These are phyloP conservation scores for Malus asiatica DNA, from an alignment of 306 rosid genomes.

Conservation along the genomic window DNA sequence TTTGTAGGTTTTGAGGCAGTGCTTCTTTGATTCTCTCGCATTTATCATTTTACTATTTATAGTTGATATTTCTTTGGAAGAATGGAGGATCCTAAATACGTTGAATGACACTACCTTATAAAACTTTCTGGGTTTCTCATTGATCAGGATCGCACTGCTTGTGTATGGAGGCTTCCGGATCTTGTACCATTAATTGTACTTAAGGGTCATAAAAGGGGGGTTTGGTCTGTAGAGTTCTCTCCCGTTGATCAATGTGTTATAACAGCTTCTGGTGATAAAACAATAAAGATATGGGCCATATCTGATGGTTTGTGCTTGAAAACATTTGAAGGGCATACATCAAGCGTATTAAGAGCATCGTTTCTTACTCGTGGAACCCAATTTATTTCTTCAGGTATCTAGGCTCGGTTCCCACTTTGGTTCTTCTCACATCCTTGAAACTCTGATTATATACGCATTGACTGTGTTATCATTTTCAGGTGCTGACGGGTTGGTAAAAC, in stretches of 20 bases:
- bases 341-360: constrained; percentile 83
- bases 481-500: constrained; percentile 85
- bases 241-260: constrained; percentile 92
- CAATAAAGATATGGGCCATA: constrained; percentile 88
- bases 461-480: constrained; percentile 41
- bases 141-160: constrained; percentile 86
- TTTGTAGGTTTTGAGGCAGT: constrained; percentile 25
- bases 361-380: constrained; percentile 93
- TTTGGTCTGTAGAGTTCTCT: constrained; percentile 97
- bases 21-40: not conserved
- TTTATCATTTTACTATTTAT: not conserved
- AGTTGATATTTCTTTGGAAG: not conserved
- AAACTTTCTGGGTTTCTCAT: not conserved
- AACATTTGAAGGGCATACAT: constrained; percentile 88
- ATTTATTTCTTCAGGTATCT: constrained; percentile 74
- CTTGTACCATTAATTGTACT: constrained; percentile 60
- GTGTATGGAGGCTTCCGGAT: constrained; percentile 94
- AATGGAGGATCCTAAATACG: not conserved
- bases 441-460: not conserved
- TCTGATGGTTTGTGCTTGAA: constrained; percentile 93
- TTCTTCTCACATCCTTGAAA: not conserved
- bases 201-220: constrained; percentile 90
- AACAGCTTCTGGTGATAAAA: constrained; percentile 94
- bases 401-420: not conserved
- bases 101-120: constrained; percentile 3